A percentile compares a stretch with the other conserved stretches of the same genome.
Conservation (phyloP, 139 green algal species). For the Haematococcus lacustris region DNA sequence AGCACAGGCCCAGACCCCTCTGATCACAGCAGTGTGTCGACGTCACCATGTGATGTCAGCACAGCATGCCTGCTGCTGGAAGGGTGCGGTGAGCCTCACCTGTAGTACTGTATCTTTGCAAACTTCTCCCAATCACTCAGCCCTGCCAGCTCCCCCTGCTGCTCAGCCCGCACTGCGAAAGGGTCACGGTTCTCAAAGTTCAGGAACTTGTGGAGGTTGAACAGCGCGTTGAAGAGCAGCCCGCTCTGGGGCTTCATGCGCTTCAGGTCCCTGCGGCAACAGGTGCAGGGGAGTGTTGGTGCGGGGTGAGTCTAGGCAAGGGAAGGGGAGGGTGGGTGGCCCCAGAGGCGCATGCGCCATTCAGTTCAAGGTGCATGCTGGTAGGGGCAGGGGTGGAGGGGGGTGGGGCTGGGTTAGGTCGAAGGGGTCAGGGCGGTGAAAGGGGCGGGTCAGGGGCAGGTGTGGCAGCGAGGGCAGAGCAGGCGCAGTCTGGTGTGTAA, state of each 20-base stretch:
- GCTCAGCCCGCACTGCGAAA: constrained; percentile 43
- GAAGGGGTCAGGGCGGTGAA: too few relatives aligned
- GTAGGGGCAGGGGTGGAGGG: too few relatives aligned
- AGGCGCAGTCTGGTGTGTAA: too few relatives aligned
- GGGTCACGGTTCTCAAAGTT: constrained; percentile 84
- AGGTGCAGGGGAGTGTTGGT: too few relatives aligned
- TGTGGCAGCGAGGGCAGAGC: too few relatives aligned
- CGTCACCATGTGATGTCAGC: not conserved
- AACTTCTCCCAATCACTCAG: constrained; percentile 73
- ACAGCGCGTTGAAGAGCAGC: constrained; percentile 96
- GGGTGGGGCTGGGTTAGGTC: too few relatives aligned
- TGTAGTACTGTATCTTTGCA: constrained; percentile 58
- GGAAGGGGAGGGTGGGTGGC: too few relatives aligned
- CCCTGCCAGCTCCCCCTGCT: constrained; percentile 40
- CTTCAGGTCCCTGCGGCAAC: constrained; percentile 78
- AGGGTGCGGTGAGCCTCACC: constrained; percentile 1
- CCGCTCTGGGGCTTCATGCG: constrained; percentile 57
- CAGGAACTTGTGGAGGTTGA: constrained; percentile 99
- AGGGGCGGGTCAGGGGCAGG: too few relatives aligned
- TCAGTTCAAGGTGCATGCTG: too few relatives aligned
- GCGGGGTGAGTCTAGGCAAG: too few relatives aligned
- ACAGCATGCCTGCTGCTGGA: not conserved
- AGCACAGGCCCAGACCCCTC: not conserved
- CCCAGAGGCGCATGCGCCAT: too few relatives aligned
- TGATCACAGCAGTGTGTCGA: not conserved